A percentile compares a stretch with the other conserved stretches of the same genome.
phyloP scores from a whole-genome alignment of 176 grass and related monocot genomes.

The maize (Zea mays) region DNA sequence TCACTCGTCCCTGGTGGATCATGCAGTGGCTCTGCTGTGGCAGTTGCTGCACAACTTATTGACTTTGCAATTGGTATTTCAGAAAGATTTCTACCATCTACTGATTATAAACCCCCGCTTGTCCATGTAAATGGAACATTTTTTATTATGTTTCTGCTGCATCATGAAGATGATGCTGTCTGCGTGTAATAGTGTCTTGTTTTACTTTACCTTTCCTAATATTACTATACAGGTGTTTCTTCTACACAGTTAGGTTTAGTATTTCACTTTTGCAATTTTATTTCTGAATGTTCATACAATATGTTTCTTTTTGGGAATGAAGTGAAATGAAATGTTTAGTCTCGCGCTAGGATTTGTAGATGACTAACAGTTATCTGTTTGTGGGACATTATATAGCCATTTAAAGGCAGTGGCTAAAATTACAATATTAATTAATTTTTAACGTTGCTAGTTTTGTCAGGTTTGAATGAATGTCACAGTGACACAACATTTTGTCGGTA shows the following conservation, averaged over 20 bases:
- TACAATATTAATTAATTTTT: not conserved
- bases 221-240: not conserved
- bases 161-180: constrained; percentile 3
- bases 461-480: not conserved
- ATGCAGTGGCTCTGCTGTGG: constrained; percentile 84
- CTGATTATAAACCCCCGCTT: constrained; percentile 1
- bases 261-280: not conserved
- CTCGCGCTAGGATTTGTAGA: not conserved
- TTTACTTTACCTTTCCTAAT: constrained; percentile 12
- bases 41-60: constrained; percentile 77
- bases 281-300: not conserved
- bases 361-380: not conserved
- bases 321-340: not conserved
- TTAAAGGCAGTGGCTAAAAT: not conserved
- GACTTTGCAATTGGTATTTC: constrained; percentile 90
- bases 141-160: not conserved
- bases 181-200: constrained; percentile 15
- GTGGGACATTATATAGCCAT: constrained; percentile 20
- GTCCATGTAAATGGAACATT: constrained; percentile 21
- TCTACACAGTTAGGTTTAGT: not conserved
- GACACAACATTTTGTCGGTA: constrained; percentile 9
- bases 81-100: constrained; percentile 9
- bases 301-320: not conserved
- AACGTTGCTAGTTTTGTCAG: not conserved
- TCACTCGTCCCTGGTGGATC: constrained; percentile 79